Evolutionary conservation across 352 stramenopile genomes (phyloP).

Genomic region (Nothophytophthora sp.): DNA sequence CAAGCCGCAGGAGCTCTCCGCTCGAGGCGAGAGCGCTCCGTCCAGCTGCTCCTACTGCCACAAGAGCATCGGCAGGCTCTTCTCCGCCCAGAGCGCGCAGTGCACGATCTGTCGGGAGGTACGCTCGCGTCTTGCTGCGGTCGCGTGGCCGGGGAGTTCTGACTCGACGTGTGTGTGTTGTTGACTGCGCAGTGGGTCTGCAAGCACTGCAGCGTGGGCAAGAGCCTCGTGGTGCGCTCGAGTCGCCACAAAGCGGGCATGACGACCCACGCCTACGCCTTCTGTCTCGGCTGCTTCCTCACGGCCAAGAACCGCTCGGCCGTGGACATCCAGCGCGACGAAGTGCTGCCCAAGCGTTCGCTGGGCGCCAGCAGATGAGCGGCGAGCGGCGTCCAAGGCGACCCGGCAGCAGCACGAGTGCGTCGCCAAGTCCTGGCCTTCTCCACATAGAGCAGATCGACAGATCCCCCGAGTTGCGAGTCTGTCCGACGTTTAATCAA

Average conservation of each 20-base stretch:
- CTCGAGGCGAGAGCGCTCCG: neutral
- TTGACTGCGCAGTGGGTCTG: conserved; percentile 22
- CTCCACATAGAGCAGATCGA: no score
- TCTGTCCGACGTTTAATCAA: no score
- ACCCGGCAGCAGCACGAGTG: neutral
- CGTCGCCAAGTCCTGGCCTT: no score
- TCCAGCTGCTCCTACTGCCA: conserved; percentile 7
- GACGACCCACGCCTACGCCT: conserved; percentile 23
- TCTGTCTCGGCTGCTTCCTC: conserved; percentile 43
- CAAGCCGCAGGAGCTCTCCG: neutral
- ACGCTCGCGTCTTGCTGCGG: neutral
- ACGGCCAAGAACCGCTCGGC: conserved; percentile 24
- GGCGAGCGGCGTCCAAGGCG: neutral
- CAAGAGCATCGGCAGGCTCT: conserved; percentile 20
- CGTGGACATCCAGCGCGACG: conserved; percentile 30
- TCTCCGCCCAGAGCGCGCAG: conserved; percentile 14
- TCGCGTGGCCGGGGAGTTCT: neutral
- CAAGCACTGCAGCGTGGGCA: conserved; percentile 24
- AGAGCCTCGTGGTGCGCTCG: conserved; percentile 22
- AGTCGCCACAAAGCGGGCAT: conserved; percentile 12
- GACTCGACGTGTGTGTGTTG: neutral
- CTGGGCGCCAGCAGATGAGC: neutral
- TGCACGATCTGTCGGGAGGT: conserved; percentile 26
- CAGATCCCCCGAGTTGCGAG: no score
- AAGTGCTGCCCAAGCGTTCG: conserved; percentile 28